Evolutionary conservation across 768 basidiomycete genomes (phyloP).

Genomic region (Scleroderma citrinum): DNA sequence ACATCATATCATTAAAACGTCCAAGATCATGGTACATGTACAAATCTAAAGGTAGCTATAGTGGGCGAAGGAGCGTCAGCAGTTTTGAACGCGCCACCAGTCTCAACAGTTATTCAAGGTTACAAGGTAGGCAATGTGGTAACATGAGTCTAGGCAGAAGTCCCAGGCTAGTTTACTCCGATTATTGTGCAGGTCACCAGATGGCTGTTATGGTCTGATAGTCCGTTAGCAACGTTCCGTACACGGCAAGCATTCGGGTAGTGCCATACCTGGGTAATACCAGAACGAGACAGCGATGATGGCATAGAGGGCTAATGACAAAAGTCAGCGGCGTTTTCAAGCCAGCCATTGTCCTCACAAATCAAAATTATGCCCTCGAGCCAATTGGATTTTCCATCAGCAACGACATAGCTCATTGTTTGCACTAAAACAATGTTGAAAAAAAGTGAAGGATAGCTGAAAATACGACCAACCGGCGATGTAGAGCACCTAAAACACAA

Average conservation of each 20-base stretch:
- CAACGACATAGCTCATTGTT: constrained; percentile 76
- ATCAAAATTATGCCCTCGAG: constrained; percentile 72
- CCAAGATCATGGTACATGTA: too few relatives aligned
- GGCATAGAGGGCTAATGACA: constrained; percentile 54
- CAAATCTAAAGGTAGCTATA: too few relatives aligned
- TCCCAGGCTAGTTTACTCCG: too few relatives aligned
- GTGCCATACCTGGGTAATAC: constrained; percentile 41
- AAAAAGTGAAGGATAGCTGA: constrained; percentile 32
- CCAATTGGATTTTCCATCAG: constrained; percentile 83
- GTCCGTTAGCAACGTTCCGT: background rate
- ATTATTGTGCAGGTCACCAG: constrained; percentile 5
- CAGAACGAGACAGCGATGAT: constrained; percentile 69
- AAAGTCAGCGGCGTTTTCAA: constrained; percentile 3
- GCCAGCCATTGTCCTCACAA: constrained; percentile 37
- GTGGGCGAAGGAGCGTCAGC: too few relatives aligned
- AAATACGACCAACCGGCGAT: constrained; percentile 32
- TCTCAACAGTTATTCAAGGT: too few relatives aligned
- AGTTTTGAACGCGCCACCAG: too few relatives aligned
- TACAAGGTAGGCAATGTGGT: too few relatives aligned
- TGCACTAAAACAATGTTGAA: constrained; percentile 45
- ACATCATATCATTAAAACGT: too few relatives aligned
- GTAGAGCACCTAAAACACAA: constrained; percentile 27
- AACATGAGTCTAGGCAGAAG: too few relatives aligned
- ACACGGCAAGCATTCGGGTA: background rate
- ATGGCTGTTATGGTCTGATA: constrained; percentile 21